Conservation (phyloP, 495 filamentous ascomycete genomes). For the Aspergillus egyptiacus region DNA sequence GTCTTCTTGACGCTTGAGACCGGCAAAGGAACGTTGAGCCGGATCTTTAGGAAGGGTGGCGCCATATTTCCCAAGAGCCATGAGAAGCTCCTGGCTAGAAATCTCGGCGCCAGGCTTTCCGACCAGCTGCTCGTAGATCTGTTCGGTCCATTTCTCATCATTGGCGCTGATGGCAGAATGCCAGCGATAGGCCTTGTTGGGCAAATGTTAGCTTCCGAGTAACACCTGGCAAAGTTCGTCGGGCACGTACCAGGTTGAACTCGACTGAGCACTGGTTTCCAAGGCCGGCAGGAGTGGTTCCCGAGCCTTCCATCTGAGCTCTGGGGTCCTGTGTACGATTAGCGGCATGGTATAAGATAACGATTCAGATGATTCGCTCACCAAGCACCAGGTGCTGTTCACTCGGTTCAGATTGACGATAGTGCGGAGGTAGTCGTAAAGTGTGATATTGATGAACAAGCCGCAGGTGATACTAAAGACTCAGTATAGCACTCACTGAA, state of each 20-base stretch:
- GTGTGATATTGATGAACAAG: constrained; percentile 77
- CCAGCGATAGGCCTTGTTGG: constrained; percentile 55
- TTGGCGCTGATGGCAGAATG: constrained; percentile 57
- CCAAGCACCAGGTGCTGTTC: constrained; percentile 73
- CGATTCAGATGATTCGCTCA: constrained; percentile 34
- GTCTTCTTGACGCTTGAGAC: constrained; percentile 47
- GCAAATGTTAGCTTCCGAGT: neutral
- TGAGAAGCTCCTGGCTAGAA: constrained; percentile 44
- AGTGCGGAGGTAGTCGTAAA: constrained; percentile 78
- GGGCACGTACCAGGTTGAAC: constrained; percentile 51
- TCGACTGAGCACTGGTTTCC: constrained; percentile 62
- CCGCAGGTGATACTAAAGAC: constrained; percentile 58
- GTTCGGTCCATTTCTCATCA: constrained; percentile 62
- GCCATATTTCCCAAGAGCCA: constrained; percentile 49
- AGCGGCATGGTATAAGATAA: neutral
- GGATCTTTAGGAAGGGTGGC: constrained; percentile 45
- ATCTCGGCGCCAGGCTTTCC: constrained; percentile 52
- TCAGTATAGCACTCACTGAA: neutral
- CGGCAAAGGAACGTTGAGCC: constrained; percentile 52
- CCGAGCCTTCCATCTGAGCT: constrained; percentile 42
- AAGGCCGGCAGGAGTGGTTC: constrained; percentile 56
- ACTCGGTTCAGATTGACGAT: constrained; percentile 77
- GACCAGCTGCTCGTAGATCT: constrained; percentile 49
- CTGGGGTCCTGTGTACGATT: constrained; percentile 30
- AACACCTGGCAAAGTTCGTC: no score